phyloP scores from a whole-genome alignment of 371 early-diverging fungal genomes.

The Mortierella sp. region DNA sequence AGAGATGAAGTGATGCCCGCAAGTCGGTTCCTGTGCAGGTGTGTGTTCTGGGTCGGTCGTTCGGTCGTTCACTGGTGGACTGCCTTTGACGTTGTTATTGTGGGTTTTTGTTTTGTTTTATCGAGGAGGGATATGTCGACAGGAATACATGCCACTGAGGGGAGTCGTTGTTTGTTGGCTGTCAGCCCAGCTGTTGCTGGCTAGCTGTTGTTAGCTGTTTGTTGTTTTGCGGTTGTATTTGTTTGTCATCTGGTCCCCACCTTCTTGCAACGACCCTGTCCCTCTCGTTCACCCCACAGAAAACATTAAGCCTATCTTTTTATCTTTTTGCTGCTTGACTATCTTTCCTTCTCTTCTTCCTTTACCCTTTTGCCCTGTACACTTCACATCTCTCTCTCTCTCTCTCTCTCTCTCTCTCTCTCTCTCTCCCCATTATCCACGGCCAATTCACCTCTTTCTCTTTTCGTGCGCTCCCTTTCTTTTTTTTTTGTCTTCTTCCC shows the following conservation, averaged over 20 bases:
- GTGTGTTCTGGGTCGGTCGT: background rate
- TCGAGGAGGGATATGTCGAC: background rate
- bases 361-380: background rate
- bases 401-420: too few species aligned
- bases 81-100: background rate
- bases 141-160: background rate
- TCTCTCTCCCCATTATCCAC: background rate
- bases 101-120: background rate
- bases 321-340: background rate
- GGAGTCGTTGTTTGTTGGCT: background rate
- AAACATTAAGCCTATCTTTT: background rate
- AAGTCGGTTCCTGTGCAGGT: background rate
- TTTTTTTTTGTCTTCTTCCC: background rate
- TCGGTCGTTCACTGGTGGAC: background rate
- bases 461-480: background rate
- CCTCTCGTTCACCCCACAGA: background rate
- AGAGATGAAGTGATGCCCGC: background rate
- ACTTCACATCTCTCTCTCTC: too few species aligned
- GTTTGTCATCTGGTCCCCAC: slow-evolving; percentile 8
- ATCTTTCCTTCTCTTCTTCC: background rate
- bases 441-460: background rate
- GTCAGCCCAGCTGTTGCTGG: background rate
- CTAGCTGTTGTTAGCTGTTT: background rate
- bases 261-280: background rate
- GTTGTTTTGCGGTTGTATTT: background rate